A percentile compares a stretch with the other conserved stretches of the same genome.
Evolutionary conservation across 495 filamentous ascomycete genomes (phyloP).

Genomic region (Penicillium malachiteum): DNA sequence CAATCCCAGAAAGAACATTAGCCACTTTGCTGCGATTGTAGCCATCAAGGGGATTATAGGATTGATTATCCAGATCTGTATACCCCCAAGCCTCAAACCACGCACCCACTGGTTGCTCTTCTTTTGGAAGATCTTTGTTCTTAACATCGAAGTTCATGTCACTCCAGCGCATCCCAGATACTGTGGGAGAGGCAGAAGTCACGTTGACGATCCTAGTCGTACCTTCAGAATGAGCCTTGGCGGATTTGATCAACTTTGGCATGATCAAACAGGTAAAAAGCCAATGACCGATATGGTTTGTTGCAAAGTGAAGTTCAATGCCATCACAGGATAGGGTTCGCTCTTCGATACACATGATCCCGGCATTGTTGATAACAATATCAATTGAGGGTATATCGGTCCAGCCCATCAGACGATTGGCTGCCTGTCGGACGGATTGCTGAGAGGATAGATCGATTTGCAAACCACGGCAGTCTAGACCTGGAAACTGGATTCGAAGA

Average conservation of each 20-base stretch:
- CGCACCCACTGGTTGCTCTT: constrained; percentile 35
- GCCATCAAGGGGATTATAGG: constrained; percentile 24
- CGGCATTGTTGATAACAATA: constrained; percentile 23
- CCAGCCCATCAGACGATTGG: constrained; percentile 39
- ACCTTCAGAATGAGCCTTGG: constrained; percentile 33
- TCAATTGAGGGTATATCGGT: constrained; percentile 34
- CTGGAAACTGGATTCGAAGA: constrained; percentile 33
- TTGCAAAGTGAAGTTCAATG: constrained; percentile 26
- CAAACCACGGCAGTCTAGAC: constrained; percentile 38
- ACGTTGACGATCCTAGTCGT: constrained; percentile 46
- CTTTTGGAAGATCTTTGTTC: constrained; percentile 37
- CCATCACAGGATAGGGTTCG: constrained; percentile 28
- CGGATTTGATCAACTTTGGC: constrained; percentile 42
- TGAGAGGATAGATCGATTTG: constrained; percentile 45
- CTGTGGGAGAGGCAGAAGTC: constrained; percentile 28
- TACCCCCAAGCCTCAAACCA: constrained; percentile 27
- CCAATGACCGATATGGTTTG: constrained; percentile 30
- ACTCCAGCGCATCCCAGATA: constrained; percentile 36
- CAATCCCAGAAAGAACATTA: constrained; percentile 29
- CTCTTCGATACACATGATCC: constrained; percentile 26
- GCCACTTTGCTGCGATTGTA: constrained; percentile 34
- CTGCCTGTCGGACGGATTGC: constrained; percentile 40
- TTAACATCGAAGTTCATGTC: constrained; percentile 42
- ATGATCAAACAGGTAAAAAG: constrained; percentile 35
- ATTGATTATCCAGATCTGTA: constrained; percentile 17